Evolutionary conservation across 2,329 filamentous ascomycete genomes (phyloP).

Genomic region (Fusarium cicatricum): DNA sequence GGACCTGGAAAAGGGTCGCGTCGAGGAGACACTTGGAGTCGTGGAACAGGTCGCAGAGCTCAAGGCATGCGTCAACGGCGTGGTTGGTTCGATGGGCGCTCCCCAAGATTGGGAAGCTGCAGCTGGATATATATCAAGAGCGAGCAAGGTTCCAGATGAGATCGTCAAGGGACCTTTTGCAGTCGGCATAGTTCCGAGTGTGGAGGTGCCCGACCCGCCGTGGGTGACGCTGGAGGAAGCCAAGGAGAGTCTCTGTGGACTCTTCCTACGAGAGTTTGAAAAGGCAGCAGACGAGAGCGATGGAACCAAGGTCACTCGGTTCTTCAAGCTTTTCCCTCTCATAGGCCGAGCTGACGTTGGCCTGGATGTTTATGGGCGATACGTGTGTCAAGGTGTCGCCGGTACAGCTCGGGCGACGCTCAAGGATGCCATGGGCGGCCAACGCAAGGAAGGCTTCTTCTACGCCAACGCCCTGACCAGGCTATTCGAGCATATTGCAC

Average conservation of each 20-base stretch:
- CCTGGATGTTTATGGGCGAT: slow-evolving; percentile 92
- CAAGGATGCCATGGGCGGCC: slow-evolving; percentile 67
- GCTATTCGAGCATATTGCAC: slow-evolving; percentile 96
- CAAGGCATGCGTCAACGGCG: slow-evolving; percentile 94
- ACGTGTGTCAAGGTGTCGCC: slow-evolving; percentile 95
- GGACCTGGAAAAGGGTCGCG: slow-evolving; percentile 89
- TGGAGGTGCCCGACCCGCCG: slow-evolving; percentile 93
- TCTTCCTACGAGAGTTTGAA: slow-evolving; percentile 95
- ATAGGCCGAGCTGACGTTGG: slow-evolving; percentile 90
- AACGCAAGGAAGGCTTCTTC: slow-evolving; percentile 79
- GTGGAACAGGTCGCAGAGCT: slow-evolving; percentile 97
- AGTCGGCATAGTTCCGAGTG: slow-evolving; percentile 89
- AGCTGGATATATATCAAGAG: slow-evolving; percentile 85
- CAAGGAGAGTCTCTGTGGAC: slow-evolving; percentile 85
- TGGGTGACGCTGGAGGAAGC: slow-evolving; percentile 86
- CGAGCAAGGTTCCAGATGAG: slow-evolving; percentile 79
- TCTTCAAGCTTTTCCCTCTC: slow-evolving; percentile 97
- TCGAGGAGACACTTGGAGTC: slow-evolving; percentile 88
- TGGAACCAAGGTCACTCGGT: slow-evolving; percentile 87
- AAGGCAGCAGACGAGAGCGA: slow-evolving; percentile 89
- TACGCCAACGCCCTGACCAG: slow-evolving; percentile 91
- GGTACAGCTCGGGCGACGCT: slow-evolving; percentile 82
- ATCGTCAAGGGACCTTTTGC: slow-evolving; percentile 89
- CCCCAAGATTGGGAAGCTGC: slow-evolving; percentile 99
- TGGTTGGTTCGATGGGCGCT: slow-evolving; percentile 95